A percentile compares a stretch with the other conserved stretches of the same genome.
Conservation (phyloP, 1,139 yeast genomes). For the Pichia sp. region DNA sequence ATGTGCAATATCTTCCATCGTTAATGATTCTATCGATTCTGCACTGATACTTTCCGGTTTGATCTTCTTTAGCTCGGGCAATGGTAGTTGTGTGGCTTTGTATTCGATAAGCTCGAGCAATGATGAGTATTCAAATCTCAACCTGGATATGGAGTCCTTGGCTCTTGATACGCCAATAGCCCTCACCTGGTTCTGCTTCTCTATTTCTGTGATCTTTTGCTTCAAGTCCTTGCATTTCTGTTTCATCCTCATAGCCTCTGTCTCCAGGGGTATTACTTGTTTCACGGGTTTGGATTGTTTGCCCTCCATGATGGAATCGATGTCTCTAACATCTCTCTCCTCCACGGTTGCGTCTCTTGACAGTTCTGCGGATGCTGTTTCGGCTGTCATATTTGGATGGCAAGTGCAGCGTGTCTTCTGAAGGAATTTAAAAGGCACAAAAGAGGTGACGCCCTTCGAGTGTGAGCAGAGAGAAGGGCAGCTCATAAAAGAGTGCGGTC, state of each 20-base stretch:
- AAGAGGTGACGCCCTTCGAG: no score
- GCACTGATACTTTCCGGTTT: conserved; percentile 20
- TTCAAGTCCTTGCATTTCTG: conserved; percentile 69
- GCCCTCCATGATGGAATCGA: not conserved
- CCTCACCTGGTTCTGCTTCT: conserved; percentile 71
- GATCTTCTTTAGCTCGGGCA: conserved; percentile 20
- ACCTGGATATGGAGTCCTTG: conserved; percentile 66
- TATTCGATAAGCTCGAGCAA: conserved; percentile 74
- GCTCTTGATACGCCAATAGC: conserved; percentile 76
- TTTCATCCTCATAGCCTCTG: conserved; percentile 32
- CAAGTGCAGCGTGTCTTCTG: no score
- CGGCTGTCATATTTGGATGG: no score
- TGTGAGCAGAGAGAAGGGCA: no score
- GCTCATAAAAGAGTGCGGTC: no score
- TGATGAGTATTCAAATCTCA: conserved; percentile 75
- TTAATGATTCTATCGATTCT: conserved; percentile 22
- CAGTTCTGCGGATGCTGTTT: no score
- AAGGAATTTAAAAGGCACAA: no score
- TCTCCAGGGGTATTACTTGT: conserved; percentile 15
- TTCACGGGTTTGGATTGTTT: conserved; percentile 4
- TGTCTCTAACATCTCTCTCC: not conserved
- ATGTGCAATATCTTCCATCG: conserved; percentile 20
- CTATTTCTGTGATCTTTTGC: conserved; percentile 65
- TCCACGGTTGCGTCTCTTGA: no score
- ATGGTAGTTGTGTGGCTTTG: conserved; percentile 30